A percentile compares a stretch with the other conserved stretches of the same genome.
These are phyloP conservation scores for Wickerhamiella infanticola DNA, from an alignment of 1,139 yeast species.

Conservation along the genomic window DNA sequence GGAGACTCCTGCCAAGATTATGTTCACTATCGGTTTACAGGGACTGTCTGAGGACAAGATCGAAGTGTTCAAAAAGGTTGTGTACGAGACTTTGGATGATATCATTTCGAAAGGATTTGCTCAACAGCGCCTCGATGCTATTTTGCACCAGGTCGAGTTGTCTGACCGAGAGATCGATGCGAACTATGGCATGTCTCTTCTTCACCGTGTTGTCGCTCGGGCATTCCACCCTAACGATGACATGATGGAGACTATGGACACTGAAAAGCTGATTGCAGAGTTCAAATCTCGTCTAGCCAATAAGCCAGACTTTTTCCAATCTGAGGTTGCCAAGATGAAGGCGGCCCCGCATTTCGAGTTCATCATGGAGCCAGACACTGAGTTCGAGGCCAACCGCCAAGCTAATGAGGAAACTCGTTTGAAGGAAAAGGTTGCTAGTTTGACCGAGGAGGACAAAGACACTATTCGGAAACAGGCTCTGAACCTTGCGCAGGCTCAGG, in stretches of 20 bases:
- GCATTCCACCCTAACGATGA: slow-evolving; percentile 73
- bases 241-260: slow-evolving; percentile 45
- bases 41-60: slow-evolving; percentile 46
- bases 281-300: slow-evolving; percentile 45
- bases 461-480: slow-evolving; percentile 45
- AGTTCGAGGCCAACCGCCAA: slow-evolving; percentile 34
- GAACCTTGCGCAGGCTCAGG: slow-evolving; percentile 46
- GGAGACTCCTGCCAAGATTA: slow-evolving; percentile 57
- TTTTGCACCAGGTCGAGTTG: slow-evolving; percentile 76
- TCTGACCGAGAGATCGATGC: slow-evolving; percentile 77
- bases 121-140: slow-evolving; percentile 56
- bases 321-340: slow-evolving; percentile 39
- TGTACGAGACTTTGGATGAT: slow-evolving; percentile 26
- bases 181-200: slow-evolving; percentile 70
- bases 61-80: slow-evolving; percentile 29
- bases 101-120: slow-evolving; percentile 33
- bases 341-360: slow-evolving; percentile 48
- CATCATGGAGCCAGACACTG: slow-evolving; percentile 55
- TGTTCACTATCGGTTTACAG: slow-evolving; percentile 76
- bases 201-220: slow-evolving; percentile 60
- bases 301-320: slow-evolving; percentile 41
- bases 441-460: slow-evolving; percentile 44
- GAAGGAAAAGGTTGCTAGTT: slow-evolving; percentile 26
- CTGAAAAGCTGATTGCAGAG: slow-evolving; percentile 40
- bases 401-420: slow-evolving; percentile 45